Base-by-base conservation (phyloP, 1,284 basidiomycete species). In the Fomitopsis schrenkii region DNA sequence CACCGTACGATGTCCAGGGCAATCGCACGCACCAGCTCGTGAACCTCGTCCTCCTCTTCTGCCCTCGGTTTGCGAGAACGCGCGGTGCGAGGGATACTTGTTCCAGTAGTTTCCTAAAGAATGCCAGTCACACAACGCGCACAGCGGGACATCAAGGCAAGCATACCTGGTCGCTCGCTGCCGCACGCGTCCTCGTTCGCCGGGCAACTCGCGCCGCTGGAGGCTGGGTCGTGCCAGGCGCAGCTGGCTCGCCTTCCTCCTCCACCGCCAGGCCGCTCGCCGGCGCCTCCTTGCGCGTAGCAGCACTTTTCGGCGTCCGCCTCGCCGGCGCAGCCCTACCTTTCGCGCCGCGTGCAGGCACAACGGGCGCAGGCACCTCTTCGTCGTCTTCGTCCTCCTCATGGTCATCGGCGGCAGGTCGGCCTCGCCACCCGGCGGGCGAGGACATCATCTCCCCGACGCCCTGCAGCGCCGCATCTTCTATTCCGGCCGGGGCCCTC, bases 401-500 rank as follows among this genome's bases (percentile, higher is more conserved):
- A 44, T 33, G 28, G 12, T 19, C 10, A 38, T 42, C 40, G 26
- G 46, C 42, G 1, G 42, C 48, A 22, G 61, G 3, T 28, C 35
- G 40, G 41, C 50, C 55, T 1, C 61, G 62, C 59, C 69, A 68
- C 7, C 59, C 72, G 1, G 58, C 68, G 12, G 77, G 76, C 1
- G 75, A 75, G 6, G 65, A 60, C 41, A 77, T 64, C 71, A 77
- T 75, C 60, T 76, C 73, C 0, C 66, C 72, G 1, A 76, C 64
- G 19, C 74, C 74, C 40, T 77, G 75, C 44, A 74, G 69, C 3
- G 61, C 59, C 3, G 73, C 70, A 4, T 73, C 72, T 57, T 26
- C 55, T 52, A 46, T 19, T 9, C 40, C 59, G n/a, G 19, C 42
- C 36, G 5, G 12, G 17, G 9, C 56, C n/a, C 58, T 55, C 42